A percentile compares a stretch with the other conserved stretches of the same genome.
phyloP scores from a whole-genome alignment of 2,329 filamentous ascomycete species.

The Fusarium camptoceras region DNA sequence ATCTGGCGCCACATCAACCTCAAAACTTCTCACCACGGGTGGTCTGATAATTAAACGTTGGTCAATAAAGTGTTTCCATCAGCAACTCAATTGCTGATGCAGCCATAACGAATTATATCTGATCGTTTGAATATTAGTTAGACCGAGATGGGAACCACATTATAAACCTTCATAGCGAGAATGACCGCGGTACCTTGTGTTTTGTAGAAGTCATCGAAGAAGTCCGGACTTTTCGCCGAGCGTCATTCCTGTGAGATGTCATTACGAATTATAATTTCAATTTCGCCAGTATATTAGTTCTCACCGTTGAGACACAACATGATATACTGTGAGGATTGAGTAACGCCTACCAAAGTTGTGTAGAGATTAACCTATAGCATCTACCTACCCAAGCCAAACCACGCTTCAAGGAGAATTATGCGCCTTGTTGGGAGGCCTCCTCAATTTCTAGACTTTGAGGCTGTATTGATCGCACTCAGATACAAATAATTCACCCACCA shows the following conservation, averaged over 20 bases:
- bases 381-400: background rate
- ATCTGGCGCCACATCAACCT: background rate
- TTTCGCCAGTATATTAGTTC: no score
- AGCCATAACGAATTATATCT: background rate
- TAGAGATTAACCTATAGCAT: background rate
- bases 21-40: background rate
- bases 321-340: no score
- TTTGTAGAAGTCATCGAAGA: no score
- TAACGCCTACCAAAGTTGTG: background rate
- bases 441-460: background rate
- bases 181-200: background rate
- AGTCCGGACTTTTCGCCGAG: no score
- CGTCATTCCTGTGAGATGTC: no score
- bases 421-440: fast-evolving
- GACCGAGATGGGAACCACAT: background rate
- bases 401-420: background rate
- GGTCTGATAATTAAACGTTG: background rate
- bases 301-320: no score
- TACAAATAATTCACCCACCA: no score
- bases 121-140: background rate
- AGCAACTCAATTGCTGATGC: background rate
- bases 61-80: background rate
- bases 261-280: no score
- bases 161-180: background rate
- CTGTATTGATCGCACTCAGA: background rate